Evolutionary conservation across 495 filamentous ascomycete genomes (phyloP), one percentile per base, ranked within the genome.

Genomic region (Penicillium cosmopolitanum): DNA sequence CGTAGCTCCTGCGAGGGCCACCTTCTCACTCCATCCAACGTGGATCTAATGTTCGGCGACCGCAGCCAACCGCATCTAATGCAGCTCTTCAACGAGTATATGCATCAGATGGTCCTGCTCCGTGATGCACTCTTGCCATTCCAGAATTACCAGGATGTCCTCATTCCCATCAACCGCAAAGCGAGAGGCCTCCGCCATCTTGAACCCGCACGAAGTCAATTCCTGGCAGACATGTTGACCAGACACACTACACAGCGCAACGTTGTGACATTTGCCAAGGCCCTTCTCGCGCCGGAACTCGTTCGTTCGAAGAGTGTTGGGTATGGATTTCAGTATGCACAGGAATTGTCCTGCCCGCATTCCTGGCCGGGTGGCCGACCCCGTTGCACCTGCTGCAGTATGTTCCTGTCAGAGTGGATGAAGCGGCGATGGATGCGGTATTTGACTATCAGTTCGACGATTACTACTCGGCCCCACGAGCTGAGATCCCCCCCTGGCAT

Each of bases 91-190:
- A 74, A 74, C 54, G 71, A 74, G 48, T 75, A 70, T 34, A 66
- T 73, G 62, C 71, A 74, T 56, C 71, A 74, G 54, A 73, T 74
- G 64, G 63, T 74, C 5, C 58, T 74, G 16, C 63, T 76, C 0
- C 71, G 73, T 11, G 71, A 74, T 53, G 60, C 64, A 8, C 61
- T 76, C 3, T 50, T 76, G 1, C 73, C 71, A 1, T 76, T 74
- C 47, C 48, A 64, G 47, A 76, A 76, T 35, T 76, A 58, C 51
- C 51, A 68, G 23, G 67, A 73, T 18, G 70, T 76, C 7, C 58
- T 55, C 0, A 66, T 74, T 28, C 59, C 64, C 7, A 38, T 73
- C 13, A 48, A 52, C 16, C 44, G 60, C 19, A 38, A 57, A n/a
- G 56, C 55, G 3, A 28, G 63, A 9, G 73, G 71, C 1, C 59